Base-by-base conservation (phyloP, 2,329 filamentous ascomycete genomes). In the Xylariaceae sp. region DNA sequence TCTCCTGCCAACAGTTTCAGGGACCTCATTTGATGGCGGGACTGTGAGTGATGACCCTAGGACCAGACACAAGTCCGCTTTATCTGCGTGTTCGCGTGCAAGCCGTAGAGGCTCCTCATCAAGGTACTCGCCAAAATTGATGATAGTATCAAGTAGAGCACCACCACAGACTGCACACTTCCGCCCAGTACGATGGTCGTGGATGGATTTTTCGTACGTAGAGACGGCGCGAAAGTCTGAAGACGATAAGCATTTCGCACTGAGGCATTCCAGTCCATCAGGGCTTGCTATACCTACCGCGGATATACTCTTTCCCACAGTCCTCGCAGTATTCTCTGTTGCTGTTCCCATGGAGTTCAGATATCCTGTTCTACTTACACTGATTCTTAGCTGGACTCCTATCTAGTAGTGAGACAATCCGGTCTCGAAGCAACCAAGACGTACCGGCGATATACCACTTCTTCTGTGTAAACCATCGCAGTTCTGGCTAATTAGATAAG, bases 281-380 rank as follows among this genome's bases (percentile, higher is more conserved):
- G n/a, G 19, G 14, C 6, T 6, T 4, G 19, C 7, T 33, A 9
- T 21, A 63, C 53, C 11, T 63, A 76, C 75, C 76, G 14, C 78
- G 72, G 11, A 81, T 72, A 23, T 78, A 80, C 49, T 81, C 76
- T 26, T 79, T 78, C 0, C 73, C 73, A 31, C 77, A 81, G 8
- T 75, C 71, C 37, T 73, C 72, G 60, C 78, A 81, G 24, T 67
- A 74, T 49, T 80, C 78, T 0, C 73, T 72, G 37, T 79, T 81
- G 31, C 72, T 80, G 41, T 81, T 81, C 0, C 78, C 78, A 26
- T 81, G 78, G 1, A 81, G 70, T 52, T 81, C 78, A 0, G 78
- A 78, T 40, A 80, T 78, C 8, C 48, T 72, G 6, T 75, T 69
- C 77, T 79, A 36, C 24, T 33, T 17, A 16, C 24, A 6, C 2